phyloP scores from a whole-genome alignment of 2,329 filamentous ascomycete species.

The Calonectria fujianensis region DNA sequence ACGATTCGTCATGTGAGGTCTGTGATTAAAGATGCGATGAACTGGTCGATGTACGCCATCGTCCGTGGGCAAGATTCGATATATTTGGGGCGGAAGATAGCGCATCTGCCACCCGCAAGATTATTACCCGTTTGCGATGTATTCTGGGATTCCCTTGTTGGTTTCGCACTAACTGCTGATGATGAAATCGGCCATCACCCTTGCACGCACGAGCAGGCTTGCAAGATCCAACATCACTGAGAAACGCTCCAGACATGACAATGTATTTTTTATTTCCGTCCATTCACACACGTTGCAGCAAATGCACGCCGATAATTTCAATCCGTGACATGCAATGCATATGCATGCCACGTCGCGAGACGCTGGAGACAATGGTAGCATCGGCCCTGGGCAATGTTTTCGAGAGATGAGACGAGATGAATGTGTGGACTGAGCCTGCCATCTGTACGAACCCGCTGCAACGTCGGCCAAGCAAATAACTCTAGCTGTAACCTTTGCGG shows the following conservation, averaged over 20 bases:
- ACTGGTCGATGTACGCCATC: background rate
- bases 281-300: background rate
- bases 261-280: background rate
- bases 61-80: slow-evolving; percentile 10
- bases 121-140: background rate
- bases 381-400: background rate
- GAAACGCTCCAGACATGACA: background rate
- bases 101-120: background rate
- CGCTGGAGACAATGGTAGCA: background rate
- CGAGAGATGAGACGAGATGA: slow-evolving; percentile 25
- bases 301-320: background rate
- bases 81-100: background rate
- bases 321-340: background rate
- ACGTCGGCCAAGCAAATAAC: slow-evolving; percentile 10
- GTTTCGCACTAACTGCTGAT: background rate
- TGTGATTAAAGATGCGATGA: slow-evolving; percentile 16
- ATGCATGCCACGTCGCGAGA: background rate
- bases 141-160: background rate
- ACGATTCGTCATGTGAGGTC: slow-evolving; percentile 7
- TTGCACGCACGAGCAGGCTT: background rate
- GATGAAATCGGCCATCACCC: background rate
- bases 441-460: slow-evolving; percentile 11
- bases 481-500: slow-evolving; percentile 5
- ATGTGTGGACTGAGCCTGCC: slow-evolving; percentile 4
- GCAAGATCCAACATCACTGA: background rate